Base-by-base conservation (phyloP, 2,329 filamentous ascomycete genomes). In the Graphilbum fragrans region DNA sequence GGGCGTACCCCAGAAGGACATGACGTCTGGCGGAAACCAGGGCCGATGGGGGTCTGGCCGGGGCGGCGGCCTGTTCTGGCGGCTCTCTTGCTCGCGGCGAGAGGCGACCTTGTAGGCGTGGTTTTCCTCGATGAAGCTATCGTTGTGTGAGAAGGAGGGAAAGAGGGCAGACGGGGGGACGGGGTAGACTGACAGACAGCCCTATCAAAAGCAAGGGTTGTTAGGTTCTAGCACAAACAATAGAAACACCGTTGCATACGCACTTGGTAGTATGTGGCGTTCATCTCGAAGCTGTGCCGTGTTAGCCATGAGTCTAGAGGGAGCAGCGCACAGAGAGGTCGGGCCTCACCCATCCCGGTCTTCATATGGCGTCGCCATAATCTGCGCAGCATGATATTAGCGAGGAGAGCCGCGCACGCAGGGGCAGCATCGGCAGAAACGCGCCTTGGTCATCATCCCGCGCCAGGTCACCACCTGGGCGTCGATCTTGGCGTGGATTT, bases 361-460 rank as follows among this genome's bases (percentile, higher is more conserved):
- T 49, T 93, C 86, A 56, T 84, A 96, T 1, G 86, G 83, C 0
- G 82, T 69, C 0, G 80, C 79, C 79, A 96, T 78, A 49, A 98
- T 86, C 86, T 94, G 48, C 33, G 22, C 22, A 7, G 10, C 25
- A 29, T 29, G 8, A 29, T 29, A 29, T 8, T 8, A 14, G 8
- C 25, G 25, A 29, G 14, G 25, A 29, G 25, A 29, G 25, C 8
- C 8, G 25, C 8, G 25, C 8, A 29, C 8, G 25, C 25, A 29
- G 25, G 8, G 25, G 14, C 25, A 8, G 14, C 8, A 29, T 8
- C 8, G 8, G 25, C 32, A 22, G n/a, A 36, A 36, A 22, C 60
- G 41, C 56, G 88, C 86, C 72, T 95, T 98, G 47, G 92, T 96
- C 81, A 98, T 88, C 86, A 96, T 95, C 31, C 92, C 92, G 53